Percentiles rank a stretch among this genome's conserved stretches.
These are phyloP conservation scores for Plantago major DNA, from an alignment of 257 asterid species.

Conservation along the genomic window DNA sequence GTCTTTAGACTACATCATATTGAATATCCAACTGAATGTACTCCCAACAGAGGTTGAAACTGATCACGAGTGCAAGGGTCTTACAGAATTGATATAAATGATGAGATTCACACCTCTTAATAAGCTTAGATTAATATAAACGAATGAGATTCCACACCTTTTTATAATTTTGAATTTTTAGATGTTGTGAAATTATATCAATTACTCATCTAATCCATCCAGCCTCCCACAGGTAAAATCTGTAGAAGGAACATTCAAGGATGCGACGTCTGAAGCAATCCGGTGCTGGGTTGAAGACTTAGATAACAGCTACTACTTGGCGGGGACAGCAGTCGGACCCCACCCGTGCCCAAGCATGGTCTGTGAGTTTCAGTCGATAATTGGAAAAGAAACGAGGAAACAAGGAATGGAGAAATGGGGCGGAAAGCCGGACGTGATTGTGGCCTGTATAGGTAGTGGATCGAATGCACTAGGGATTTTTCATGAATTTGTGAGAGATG, in stretches of 20 bases:
- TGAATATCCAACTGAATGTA: too few relatives aligned
- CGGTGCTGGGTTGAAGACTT: slow-evolving; percentile 57
- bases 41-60: too few relatives aligned
- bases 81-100: too few relatives aligned
- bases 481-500: slow-evolving; percentile 62
- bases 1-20: too few relatives aligned
- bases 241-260: slow-evolving; percentile 58
- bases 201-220: not conserved
- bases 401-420: slow-evolving; percentile 68
- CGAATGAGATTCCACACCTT: too few relatives aligned
- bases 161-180: too few relatives aligned
- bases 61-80: too few relatives aligned
- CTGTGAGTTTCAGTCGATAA: slow-evolving; percentile 59
- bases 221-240: slow-evolving; percentile 31
- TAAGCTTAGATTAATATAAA: too few relatives aligned
- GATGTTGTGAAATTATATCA: too few relatives aligned
- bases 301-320: slow-evolving; percentile 45
- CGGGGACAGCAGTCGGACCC: slow-evolving; percentile 68
- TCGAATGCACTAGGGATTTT: slow-evolving; percentile 76
- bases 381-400: slow-evolving; percentile 70
- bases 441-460: slow-evolving; percentile 77
- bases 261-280: slow-evolving; percentile 68
- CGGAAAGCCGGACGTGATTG: slow-evolving; percentile 64
- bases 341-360: slow-evolving; percentile 79
- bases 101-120: too few relatives aligned